Evolutionary conservation across 2,329 filamentous ascomycete species (phyloP).

Genomic region (Boeremia exigua): DNA sequence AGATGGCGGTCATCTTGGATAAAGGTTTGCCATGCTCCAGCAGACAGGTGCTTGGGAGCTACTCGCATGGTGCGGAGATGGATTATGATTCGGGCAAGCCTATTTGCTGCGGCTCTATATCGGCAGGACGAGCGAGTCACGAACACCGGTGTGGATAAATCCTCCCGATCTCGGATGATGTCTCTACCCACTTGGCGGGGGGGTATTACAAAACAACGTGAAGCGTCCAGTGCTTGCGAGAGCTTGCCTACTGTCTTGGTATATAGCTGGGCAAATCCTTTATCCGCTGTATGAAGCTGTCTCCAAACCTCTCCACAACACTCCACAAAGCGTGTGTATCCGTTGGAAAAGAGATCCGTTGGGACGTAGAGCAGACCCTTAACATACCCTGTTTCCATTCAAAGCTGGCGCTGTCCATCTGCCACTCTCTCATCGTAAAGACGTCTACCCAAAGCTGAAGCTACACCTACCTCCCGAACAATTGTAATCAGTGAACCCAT

Average conservation of each 20-base stretch:
- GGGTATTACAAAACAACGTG: constrained; percentile 7
- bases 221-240: constrained; percentile 1
- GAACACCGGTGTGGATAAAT: constrained; percentile 9
- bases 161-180: constrained; percentile 19
- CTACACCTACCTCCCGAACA: background rate
- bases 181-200: constrained; percentile 11
- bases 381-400: background rate
- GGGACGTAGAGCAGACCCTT: constrained; percentile 1
- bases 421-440: background rate
- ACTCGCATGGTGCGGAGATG: constrained; percentile 1
- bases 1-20: constrained; percentile 4
- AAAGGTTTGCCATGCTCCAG: constrained; percentile 3
- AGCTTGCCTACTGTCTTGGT: background rate
- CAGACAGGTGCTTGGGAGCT: constrained; percentile 1
- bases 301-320: constrained; percentile 10
- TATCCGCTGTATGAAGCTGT: constrained; percentile 2
- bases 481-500: background rate
- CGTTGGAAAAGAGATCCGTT: constrained; percentile 15
- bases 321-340: constrained; percentile 13
- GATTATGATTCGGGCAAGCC: background rate
- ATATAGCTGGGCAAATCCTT: constrained; percentile 12
- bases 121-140: constrained; percentile 1
- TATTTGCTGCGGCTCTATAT: constrained; percentile 8
- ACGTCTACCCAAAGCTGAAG: background rate
- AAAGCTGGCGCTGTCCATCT: constrained; percentile 1